A percentile compares a stretch with the other conserved stretches of the same genome.
Conservation (phyloP, 1,284 basidiomycete species). For the Amylostereum areolatum region DNA sequence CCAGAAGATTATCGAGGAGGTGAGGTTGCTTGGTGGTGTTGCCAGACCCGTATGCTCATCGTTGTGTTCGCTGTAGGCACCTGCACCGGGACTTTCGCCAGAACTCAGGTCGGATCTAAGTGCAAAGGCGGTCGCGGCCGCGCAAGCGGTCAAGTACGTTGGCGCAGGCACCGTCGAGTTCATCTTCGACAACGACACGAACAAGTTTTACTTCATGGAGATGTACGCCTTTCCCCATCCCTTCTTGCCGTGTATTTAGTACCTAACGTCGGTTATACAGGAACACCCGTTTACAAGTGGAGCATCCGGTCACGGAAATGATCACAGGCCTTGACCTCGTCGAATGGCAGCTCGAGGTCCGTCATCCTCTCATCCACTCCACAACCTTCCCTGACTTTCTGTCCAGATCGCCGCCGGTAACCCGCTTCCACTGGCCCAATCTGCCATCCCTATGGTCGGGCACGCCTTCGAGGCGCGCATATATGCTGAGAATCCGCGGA, state of each 20-base stretch:
- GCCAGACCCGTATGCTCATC: no score
- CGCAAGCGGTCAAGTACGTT: constrained; percentile 85
- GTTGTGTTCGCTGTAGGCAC: constrained; percentile 47
- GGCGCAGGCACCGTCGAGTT: constrained; percentile 93
- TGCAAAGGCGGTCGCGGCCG: constrained; percentile 86
- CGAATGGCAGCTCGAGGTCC: constrained; percentile 87
- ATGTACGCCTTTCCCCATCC: constrained; percentile 47
- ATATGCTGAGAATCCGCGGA: constrained; percentile 93
- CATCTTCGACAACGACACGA: constrained; percentile 86
- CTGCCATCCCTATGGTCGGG: constrained; percentile 77
- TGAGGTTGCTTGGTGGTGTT: constrained; percentile 13
- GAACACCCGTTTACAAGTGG: constrained; percentile 92
- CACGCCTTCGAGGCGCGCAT: constrained; percentile 97
- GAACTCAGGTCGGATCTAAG: constrained; percentile 78
- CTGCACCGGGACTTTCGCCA: constrained; percentile 79
- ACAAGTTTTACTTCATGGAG: constrained; percentile 90
- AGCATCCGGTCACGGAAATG: constrained; percentile 96
- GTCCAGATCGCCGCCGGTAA: constrained; percentile 82
- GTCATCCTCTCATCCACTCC: not conserved
- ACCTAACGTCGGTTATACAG: constrained; percentile 27
- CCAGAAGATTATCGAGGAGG: constrained; percentile 94
- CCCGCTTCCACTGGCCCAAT: constrained; percentile 72
- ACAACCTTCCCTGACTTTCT: not conserved
- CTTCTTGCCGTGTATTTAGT: not conserved
- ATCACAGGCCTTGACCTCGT: constrained; percentile 90